phyloP scores from a whole-genome alignment of 306 rosid species.

The Gastrolobium bilobum region DNA sequence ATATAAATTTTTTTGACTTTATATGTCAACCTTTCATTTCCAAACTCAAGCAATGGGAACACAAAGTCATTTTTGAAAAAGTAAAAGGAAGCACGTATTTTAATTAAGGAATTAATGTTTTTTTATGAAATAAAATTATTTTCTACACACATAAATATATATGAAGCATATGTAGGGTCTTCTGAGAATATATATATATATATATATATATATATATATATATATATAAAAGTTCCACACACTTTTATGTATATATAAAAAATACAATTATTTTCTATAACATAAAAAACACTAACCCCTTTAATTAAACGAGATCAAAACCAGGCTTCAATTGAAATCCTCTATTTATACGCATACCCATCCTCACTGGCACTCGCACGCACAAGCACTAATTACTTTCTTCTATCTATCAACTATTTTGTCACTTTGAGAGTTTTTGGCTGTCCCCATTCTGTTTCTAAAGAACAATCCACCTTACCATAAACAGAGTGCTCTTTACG shows the following conservation, averaged over 20 bases:
- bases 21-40: slow-evolving; percentile 38
- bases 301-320: not conserved
- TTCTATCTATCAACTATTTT: not conserved
- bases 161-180: too few relatives aligned
- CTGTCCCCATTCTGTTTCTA: not conserved
- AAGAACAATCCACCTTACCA: too few relatives aligned
- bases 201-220: too few relatives aligned
- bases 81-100: too few relatives aligned
- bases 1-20: not conserved
- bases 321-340: slow-evolving; percentile 25
- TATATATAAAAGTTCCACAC: too few relatives aligned
- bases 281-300: too few relatives aligned
- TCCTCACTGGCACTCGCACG: slow-evolving; percentile 28
- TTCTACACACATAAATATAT: too few relatives aligned
- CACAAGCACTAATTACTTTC: not conserved
- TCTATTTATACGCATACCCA: slow-evolving; percentile 50
- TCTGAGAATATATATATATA: too few relatives aligned
- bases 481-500: slow-evolving; percentile 56
- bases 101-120: too few relatives aligned
- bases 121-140: too few relatives aligned
- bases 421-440: not conserved
- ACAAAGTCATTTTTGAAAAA: not conserved
- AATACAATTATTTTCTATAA: too few relatives aligned
- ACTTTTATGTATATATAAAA: too few relatives aligned
- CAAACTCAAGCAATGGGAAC: not conserved